Evolutionary conservation across 495 filamentous ascomycete genomes (phyloP).

Genomic region (Penicillium alfredii): DNA sequence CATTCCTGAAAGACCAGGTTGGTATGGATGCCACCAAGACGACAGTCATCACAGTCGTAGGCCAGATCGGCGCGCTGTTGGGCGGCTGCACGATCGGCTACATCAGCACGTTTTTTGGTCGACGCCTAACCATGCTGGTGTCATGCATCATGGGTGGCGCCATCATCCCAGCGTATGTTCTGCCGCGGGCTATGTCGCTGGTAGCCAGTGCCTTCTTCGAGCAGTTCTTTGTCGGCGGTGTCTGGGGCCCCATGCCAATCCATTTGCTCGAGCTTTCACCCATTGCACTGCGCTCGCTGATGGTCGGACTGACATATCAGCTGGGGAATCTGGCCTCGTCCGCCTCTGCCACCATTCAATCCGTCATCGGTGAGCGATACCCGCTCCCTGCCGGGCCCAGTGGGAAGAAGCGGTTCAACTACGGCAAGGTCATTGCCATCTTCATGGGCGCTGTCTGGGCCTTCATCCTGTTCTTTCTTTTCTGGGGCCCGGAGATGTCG

Average conservation of each 20-base stretch:
- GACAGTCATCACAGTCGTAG: conserved; percentile 35
- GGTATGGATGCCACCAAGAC: conserved; percentile 21
- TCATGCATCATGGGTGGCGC: conserved; percentile 29
- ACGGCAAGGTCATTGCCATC: conserved; percentile 28
- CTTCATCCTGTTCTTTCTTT: conserved; percentile 30
- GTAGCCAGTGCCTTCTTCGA: conserved; percentile 31
- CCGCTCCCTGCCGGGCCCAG: conserved; percentile 18
- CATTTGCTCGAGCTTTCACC: conserved; percentile 33
- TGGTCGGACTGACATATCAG: conserved; percentile 33
- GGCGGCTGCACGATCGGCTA: conserved; percentile 32
- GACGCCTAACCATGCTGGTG: conserved; percentile 31
- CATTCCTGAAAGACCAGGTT: conserved; percentile 35
- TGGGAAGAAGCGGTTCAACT: conserved; percentile 26
- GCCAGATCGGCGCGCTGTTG: conserved; percentile 18
- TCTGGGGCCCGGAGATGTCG: conserved; percentile 33
- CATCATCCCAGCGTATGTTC: conserved; percentile 27
- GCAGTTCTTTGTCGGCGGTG: conserved; percentile 33
- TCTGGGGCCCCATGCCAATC: conserved; percentile 30
- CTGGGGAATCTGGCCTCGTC: conserved; percentile 34
- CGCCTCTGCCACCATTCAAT: conserved; percentile 34
- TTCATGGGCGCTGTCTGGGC: conserved; percentile 28
- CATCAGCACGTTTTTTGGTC: conserved; percentile 30
- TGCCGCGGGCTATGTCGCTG: conserved; percentile 24
- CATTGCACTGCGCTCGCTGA: conserved; percentile 23
- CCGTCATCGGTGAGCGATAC: conserved; percentile 31